Conservation (phyloP, 139 green algal genomes). For the Limnomonas spitsbergensis region DNA sequence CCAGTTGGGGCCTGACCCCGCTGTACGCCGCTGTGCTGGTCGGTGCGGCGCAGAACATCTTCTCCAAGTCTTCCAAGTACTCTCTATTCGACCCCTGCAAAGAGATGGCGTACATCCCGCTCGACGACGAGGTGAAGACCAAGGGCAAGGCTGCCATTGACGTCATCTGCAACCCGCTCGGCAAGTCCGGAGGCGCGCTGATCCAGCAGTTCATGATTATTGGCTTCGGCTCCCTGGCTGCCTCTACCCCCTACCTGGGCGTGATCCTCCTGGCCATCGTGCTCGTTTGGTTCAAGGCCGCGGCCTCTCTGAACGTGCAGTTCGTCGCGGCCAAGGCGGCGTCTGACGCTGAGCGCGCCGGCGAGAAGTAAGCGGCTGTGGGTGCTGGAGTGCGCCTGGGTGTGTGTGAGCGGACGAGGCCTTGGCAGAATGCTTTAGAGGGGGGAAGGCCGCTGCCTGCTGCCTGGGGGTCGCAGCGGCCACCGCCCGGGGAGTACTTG, state of each 20-base stretch:
- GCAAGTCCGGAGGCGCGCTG: slow-evolving; percentile 96
- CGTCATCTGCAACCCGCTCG: slow-evolving; percentile 98
- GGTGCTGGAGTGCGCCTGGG: too few species aligned
- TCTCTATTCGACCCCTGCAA: slow-evolving; percentile 99
- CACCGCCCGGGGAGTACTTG: too few species aligned
- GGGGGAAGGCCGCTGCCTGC: too few species aligned
- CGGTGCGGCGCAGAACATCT: slow-evolving; percentile 96
- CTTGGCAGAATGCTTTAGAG: too few species aligned
- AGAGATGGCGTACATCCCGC: slow-evolving; percentile 99
- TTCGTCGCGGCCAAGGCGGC: slow-evolving; percentile 50
- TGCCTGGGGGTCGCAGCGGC: too few species aligned
- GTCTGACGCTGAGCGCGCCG: slow-evolving; percentile 4
- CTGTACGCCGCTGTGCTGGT: slow-evolving; percentile 94
- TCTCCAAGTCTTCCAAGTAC: slow-evolving; percentile 97
- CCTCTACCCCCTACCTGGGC: slow-evolving; percentile 95
- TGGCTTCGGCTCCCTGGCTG: slow-evolving; percentile 91
- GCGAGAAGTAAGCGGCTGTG: neutral
- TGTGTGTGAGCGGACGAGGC: too few species aligned
- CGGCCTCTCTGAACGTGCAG: slow-evolving; percentile 75
- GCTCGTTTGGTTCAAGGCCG: slow-evolving; percentile 83
- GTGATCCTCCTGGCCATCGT: slow-evolving; percentile 90
- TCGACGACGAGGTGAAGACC: slow-evolving; percentile 86
- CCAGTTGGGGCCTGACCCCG: slow-evolving; percentile 82
- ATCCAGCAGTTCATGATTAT: slow-evolving; percentile 99
- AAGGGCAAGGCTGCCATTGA: slow-evolving; percentile 99